A percentile compares a stretch with the other conserved stretches of the same genome.
These are phyloP conservation scores for Pyricularia sp. DNA, from an alignment of 2,329 filamentous ascomycete species.

Conservation along the genomic window DNA sequence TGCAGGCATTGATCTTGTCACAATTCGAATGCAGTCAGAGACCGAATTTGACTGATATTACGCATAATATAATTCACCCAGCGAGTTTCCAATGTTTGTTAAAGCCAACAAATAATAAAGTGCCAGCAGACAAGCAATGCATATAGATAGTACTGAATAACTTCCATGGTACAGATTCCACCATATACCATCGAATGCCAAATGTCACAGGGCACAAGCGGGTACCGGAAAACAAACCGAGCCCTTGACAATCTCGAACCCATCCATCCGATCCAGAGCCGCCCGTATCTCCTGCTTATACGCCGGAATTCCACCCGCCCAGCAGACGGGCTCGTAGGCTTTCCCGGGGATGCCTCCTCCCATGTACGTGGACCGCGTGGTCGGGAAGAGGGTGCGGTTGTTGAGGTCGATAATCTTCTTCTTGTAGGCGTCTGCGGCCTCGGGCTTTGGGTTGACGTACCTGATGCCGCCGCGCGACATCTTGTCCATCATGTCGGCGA, in stretches of 20 bases:
- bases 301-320: not conserved
- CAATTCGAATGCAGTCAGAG: no score
- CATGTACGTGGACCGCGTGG: constrained; percentile 42
- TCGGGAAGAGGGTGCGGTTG: constrained; percentile 37
- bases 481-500: constrained; percentile 38
- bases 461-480: constrained; percentile 34
- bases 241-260: not conserved
- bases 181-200: not conserved
- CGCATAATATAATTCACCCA: no score
- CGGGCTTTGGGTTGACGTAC: constrained; percentile 37
- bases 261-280: not conserved
- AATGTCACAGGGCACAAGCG: not conserved
- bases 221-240: no score
- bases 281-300: not conserved
- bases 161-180: no score
- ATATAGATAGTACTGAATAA: no score
- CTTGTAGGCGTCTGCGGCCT: constrained; percentile 39
- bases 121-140: no score
- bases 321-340: constrained; percentile 36
- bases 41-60: no score
- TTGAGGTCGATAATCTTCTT: constrained; percentile 34
- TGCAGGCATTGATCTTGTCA: no score
- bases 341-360: constrained; percentile 46
- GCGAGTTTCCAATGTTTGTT: no score
- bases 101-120: no score